phyloP scores from a whole-genome alignment of 2,329 filamentous ascomycete species.

The Calonectria montana region DNA sequence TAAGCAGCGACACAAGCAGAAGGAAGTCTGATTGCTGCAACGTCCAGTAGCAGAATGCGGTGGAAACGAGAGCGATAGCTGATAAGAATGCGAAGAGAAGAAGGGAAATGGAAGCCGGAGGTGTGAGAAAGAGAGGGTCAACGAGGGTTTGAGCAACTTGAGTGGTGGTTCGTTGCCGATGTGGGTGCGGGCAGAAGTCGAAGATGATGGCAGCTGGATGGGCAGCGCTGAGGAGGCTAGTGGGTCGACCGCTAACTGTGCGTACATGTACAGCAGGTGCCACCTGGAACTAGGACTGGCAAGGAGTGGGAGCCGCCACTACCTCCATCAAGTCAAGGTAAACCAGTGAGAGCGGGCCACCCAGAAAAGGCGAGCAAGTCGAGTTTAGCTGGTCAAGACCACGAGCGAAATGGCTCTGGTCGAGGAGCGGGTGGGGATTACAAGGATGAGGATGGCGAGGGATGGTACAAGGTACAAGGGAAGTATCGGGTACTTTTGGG shows the following conservation, averaged over 20 bases:
- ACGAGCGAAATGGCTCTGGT: neutral
- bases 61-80: conserved; percentile 11
- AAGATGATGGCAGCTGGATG: conserved; percentile 19
- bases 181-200: conserved; percentile 25
- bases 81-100: conserved; percentile 7
- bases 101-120: conserved; percentile 9
- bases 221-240: conserved; percentile 37
- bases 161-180: conserved; percentile 29
- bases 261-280: neutral
- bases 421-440: neutral
- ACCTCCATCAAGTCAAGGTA: neutral
- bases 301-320: neutral
- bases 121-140: conserved; percentile 11
- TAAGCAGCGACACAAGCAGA: neutral
- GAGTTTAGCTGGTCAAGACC: neutral
- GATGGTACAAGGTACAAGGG: neutral
- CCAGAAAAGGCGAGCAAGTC: neutral
- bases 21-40: conserved; percentile 11
- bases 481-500: conserved; percentile 20
- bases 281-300: conserved; percentile 5
- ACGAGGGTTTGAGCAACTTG: conserved; percentile 27
- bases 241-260: conserved; percentile 22
- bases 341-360: neutral
- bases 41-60: neutral
- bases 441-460: neutral